Evolutionary conservation across 73 alveolate species (phyloP).

Genomic region (Paramecium pentaurelia): DNA sequence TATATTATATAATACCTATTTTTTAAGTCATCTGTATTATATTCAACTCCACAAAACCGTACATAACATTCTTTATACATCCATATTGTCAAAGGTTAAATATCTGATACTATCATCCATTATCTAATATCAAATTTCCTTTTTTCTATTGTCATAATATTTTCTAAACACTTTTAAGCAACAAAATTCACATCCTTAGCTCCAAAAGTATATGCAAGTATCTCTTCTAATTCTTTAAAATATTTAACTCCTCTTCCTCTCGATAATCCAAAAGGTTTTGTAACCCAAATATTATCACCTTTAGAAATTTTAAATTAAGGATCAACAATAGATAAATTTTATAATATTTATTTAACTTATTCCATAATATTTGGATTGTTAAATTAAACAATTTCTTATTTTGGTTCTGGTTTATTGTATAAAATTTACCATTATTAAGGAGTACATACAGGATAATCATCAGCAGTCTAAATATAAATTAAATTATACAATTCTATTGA

Average conservation of each 20-base stretch:
- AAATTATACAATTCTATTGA: neutral
- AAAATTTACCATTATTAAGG: constrained; percentile 53
- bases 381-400: neutral
- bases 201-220: constrained; percentile 76
- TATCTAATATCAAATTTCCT: constrained; percentile 89
- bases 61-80: constrained; percentile 74
- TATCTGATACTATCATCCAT: constrained; percentile 72
- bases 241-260: constrained; percentile 93
- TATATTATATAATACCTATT: neutral
- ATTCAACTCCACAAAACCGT: constrained; percentile 66
- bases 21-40: constrained; percentile 41
- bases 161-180: constrained; percentile 94
- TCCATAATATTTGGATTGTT: neutral
- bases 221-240: constrained; percentile 79
- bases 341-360: neutral
- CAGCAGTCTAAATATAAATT: neutral
- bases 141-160: constrained; percentile 81
- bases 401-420: neutral
- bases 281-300: constrained; percentile 87
- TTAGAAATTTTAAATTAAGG: constrained; percentile 76
- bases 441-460: constrained; percentile 24
- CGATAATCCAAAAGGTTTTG: constrained; percentile 91
- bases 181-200: constrained; percentile 79
- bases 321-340: neutral
- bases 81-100: constrained; percentile 71